Conservation (phyloP, 192 early-diverging fungal genomes). For the Podila minutissima region DNA sequence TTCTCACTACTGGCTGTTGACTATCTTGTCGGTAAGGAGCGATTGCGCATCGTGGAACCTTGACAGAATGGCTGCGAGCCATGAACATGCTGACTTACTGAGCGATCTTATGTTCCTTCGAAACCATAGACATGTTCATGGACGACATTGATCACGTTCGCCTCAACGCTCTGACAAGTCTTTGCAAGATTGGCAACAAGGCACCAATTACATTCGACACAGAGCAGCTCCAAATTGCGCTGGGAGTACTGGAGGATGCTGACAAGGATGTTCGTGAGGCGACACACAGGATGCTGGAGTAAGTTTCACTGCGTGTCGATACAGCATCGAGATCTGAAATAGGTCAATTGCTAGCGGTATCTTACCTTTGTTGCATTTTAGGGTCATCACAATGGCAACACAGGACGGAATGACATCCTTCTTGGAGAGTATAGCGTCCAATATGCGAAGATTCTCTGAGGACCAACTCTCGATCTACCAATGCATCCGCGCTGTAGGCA, state of each 20-base stretch:
- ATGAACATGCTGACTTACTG: not conserved
- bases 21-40: constrained; percentile 75
- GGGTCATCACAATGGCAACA: constrained; percentile 57
- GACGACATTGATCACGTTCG: constrained; percentile 92
- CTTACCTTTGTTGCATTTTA: constrained; percentile 12
- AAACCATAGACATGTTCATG: constrained; percentile 90
- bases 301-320: not conserved
- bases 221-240: constrained; percentile 78
- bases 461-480: constrained; percentile 77
- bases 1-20: constrained; percentile 82
- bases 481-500: constrained; percentile 73
- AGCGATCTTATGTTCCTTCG: not conserved
- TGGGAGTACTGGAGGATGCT: constrained; percentile 84
- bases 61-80: not conserved
- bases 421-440: constrained; percentile 66
- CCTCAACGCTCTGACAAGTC: constrained; percentile 78
- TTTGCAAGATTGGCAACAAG: constrained; percentile 74
- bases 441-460: constrained; percentile 71
- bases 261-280: constrained; percentile 69
- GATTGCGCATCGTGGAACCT: not conserved
- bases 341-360: not conserved
- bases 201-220: constrained; percentile 67
- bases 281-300: constrained; percentile 82
- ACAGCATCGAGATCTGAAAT: not conserved
- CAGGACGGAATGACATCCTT: constrained; percentile 59